A percentile compares a stretch with the other conserved stretches of the same genome.
Evolutionary conservation across 1,139 yeast genomes (phyloP).

Genomic region (Kodamaea anthophila): DNA sequence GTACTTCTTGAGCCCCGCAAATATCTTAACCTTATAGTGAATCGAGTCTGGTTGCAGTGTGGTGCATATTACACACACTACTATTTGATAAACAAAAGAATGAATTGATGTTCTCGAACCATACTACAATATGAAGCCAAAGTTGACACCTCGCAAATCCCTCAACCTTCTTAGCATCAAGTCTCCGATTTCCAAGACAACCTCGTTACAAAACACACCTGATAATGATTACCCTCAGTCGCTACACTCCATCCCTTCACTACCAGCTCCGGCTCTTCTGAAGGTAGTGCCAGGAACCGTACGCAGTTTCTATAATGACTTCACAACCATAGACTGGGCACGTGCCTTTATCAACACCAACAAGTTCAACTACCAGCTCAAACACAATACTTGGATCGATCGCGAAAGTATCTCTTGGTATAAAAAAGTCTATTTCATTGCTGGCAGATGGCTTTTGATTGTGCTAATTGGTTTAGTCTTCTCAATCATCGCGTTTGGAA

Average conservation of each 20-base stretch:
- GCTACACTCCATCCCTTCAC: neutral
- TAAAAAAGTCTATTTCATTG: constrained; percentile 19
- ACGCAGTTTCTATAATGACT: constrained; percentile 50
- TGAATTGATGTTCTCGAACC: too few relatives aligned
- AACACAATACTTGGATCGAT: constrained; percentile 19
- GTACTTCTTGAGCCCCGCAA: too few relatives aligned
- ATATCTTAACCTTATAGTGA: too few relatives aligned
- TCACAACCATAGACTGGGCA: constrained; percentile 68
- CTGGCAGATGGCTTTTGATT: constrained; percentile 47
- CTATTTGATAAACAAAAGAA: too few relatives aligned
- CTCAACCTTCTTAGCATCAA: constrained; percentile 5
- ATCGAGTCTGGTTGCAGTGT: too few relatives aligned
- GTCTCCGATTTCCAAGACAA: constrained; percentile 4
- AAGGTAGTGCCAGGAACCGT: too few relatives aligned
- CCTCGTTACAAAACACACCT: constrained; percentile 2
- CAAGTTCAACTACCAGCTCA: constrained; percentile 35
- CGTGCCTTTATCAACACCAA: constrained; percentile 46
- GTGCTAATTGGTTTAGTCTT: constrained; percentile 43
- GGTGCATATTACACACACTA: too few relatives aligned
- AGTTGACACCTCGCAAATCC: constrained; percentile 4
- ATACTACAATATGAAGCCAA: constrained; percentile 5
- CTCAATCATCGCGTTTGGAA: constrained; percentile 46
- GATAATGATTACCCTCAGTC: neutral
- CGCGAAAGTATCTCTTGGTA: constrained; percentile 17
- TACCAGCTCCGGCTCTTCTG: constrained; percentile 5